Evolutionary conservation across 2,329 filamentous ascomycete genomes (phyloP).

Genomic region (Camptophora hylomeconis): DNA sequence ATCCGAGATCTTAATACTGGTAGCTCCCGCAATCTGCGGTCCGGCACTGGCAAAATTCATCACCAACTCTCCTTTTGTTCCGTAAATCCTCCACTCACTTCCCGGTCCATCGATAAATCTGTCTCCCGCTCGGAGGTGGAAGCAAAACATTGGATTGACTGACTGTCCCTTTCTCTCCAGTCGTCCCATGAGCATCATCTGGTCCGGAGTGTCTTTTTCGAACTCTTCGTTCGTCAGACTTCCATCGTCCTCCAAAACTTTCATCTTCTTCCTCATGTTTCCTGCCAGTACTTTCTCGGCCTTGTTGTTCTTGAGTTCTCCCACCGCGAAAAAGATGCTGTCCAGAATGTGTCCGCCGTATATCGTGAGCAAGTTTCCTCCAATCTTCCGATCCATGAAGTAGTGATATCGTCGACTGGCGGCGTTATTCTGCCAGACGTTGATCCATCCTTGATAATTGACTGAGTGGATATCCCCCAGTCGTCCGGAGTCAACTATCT

Average conservation of each 20-base stretch:
- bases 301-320: constrained; percentile 12
- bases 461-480: constrained; percentile 43
- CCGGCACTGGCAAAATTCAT: constrained; percentile 24
- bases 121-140: constrained; percentile 16
- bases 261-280: constrained; percentile 13
- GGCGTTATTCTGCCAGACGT: constrained; percentile 19
- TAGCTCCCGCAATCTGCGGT: constrained; percentile 28
- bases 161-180: constrained; percentile 10
- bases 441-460: constrained; percentile 30
- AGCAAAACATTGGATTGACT: constrained; percentile 13
- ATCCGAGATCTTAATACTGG: constrained; percentile 38
- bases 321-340: constrained; percentile 14
- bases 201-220: constrained; percentile 17
- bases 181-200: constrained; percentile 17
- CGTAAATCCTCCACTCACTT: constrained; percentile 19
- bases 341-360: constrained; percentile 22
- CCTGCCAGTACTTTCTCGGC: constrained; percentile 12
- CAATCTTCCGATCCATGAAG: constrained; percentile 34
- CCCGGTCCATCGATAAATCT: constrained; percentile 15
- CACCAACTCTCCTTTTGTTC: constrained; percentile 27
- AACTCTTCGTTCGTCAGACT: constrained; percentile 13
- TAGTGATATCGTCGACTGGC: constrained; percentile 29
- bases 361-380: constrained; percentile 30
- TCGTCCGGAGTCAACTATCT: constrained; percentile 30
- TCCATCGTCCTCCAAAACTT: constrained; percentile 11